These are phyloP conservation scores for Populus pruinosa DNA, from an alignment of 345 rosid species.

Conservation along the genomic window DNA sequence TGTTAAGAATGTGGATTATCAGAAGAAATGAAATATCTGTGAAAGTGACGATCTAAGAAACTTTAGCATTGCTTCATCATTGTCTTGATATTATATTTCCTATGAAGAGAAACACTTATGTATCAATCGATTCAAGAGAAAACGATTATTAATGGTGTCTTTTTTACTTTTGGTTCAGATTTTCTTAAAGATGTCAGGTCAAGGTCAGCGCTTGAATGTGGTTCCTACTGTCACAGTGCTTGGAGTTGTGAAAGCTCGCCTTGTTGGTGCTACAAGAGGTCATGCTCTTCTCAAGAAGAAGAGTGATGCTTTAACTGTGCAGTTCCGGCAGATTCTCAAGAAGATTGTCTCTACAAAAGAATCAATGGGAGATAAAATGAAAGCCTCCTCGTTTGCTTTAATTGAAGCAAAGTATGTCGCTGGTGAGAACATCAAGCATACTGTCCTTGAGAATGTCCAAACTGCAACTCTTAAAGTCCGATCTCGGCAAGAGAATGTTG, in stretches of 20 bases:
- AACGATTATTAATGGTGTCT: not conserved
- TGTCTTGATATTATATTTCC: not conserved
- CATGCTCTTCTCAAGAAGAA: constrained; percentile 95
- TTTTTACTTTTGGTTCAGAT: constrained; percentile 6
- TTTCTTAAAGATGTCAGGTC: constrained; percentile 64
- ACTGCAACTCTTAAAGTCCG: constrained; percentile 80
- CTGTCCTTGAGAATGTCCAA: constrained; percentile 77
- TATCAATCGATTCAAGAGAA: not conserved
- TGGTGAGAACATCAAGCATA: constrained; percentile 79
- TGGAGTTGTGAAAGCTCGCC: constrained; percentile 73
- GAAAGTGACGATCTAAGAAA: not conserved
- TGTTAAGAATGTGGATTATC: not conserved
- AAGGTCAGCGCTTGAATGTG: constrained; percentile 72
- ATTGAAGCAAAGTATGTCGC: constrained; percentile 86
- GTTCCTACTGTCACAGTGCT: constrained; percentile 91
- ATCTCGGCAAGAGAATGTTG: constrained; percentile 74
- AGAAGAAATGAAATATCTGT: not conserved
- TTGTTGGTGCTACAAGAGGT: constrained; percentile 88
- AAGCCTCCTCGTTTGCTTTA: constrained; percentile 70
- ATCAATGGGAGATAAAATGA: constrained; percentile 90
- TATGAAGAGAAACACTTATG: not conserved
- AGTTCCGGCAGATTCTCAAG: constrained; percentile 81
- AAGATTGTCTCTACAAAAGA: constrained; percentile 77
- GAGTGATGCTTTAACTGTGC: constrained; percentile 93
- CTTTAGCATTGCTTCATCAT: not conserved